Conservation (phyloP, 331 rosid species). For the Malus hybrid region DNA sequence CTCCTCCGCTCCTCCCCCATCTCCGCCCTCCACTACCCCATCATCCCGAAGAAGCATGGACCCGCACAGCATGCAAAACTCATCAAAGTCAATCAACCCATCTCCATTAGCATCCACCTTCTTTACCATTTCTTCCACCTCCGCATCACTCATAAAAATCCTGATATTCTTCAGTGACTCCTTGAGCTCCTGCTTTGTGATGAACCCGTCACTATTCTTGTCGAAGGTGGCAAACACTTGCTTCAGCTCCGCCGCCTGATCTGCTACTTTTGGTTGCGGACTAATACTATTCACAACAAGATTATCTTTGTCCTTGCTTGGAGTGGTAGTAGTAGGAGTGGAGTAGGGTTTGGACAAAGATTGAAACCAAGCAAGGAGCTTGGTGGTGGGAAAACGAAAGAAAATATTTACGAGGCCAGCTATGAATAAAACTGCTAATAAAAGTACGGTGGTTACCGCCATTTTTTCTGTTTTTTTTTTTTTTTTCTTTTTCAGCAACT, state of each 20-base stretch:
- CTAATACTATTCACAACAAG: neutral
- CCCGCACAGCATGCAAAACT: constrained; percentile 51
- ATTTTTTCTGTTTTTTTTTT: neutral
- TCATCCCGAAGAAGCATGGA: constrained; percentile 9
- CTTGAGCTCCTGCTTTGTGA: constrained; percentile 56
- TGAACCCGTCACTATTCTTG: constrained; percentile 68
- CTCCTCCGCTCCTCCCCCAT: neutral
- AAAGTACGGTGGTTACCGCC: constrained; percentile 29
- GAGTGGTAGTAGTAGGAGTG: neutral
- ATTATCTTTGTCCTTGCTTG: neutral
- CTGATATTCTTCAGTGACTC: constrained; percentile 59
- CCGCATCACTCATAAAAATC: constrained; percentile 45
- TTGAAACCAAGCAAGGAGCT: constrained; percentile 35
- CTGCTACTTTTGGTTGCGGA: neutral
- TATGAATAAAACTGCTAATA: constrained; percentile 42
- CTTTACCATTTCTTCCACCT: constrained; percentile 48
- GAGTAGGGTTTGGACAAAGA: constrained; percentile 14
- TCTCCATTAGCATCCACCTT: constrained; percentile 70
- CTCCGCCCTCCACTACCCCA: neutral
- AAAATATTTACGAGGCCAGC: constrained; percentile 49
- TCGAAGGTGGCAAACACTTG: constrained; percentile 60
- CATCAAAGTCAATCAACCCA: constrained; percentile 70
- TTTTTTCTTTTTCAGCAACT: neutral
- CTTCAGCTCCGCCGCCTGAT: constrained; percentile 27
- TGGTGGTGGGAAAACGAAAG: constrained; percentile 34